Evolutionary conservation across 2,329 filamentous ascomycete species (phyloP).

Genomic region (Neonectria faginata): DNA sequence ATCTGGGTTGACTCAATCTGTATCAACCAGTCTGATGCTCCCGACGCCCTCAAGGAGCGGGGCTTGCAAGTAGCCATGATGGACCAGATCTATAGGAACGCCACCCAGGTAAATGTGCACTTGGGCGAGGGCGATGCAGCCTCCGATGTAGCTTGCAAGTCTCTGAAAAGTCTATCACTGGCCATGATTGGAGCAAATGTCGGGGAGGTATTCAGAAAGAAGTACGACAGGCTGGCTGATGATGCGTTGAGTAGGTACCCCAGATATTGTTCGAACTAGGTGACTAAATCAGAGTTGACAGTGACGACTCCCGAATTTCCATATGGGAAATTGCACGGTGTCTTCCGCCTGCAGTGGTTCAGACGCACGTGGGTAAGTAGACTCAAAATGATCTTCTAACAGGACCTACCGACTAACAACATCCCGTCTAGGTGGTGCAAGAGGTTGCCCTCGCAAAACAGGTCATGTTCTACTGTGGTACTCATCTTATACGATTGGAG

Average conservation of each 20-base stretch:
- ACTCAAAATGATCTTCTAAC: no score
- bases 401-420: not conserved
- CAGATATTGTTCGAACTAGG: not conserved
- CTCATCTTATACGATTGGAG: conserved; percentile 1
- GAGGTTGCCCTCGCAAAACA: conserved; percentile 1
- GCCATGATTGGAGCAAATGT: not conserved
- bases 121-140: conserved; percentile 1
- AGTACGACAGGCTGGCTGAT: conserved; percentile 2
- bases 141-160: not conserved
- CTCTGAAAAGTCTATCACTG: not conserved
- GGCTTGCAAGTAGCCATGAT: no score
- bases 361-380: not conserved
- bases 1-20: no score
- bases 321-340: not conserved
- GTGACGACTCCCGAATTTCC: not conserved
- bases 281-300: not conserved
- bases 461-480: conserved; percentile 3
- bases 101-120: not conserved
- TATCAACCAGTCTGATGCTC: no score
- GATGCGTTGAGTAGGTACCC: not conserved
- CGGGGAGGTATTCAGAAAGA: not conserved
- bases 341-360: conserved; percentile 2
- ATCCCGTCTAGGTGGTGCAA: not conserved
- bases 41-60: no score
- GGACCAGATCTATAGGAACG: no score